These are phyloP conservation scores for Fusarium xylarioides DNA, from an alignment of 2,329 filamentous ascomycete genomes.

Conservation along the genomic window DNA sequence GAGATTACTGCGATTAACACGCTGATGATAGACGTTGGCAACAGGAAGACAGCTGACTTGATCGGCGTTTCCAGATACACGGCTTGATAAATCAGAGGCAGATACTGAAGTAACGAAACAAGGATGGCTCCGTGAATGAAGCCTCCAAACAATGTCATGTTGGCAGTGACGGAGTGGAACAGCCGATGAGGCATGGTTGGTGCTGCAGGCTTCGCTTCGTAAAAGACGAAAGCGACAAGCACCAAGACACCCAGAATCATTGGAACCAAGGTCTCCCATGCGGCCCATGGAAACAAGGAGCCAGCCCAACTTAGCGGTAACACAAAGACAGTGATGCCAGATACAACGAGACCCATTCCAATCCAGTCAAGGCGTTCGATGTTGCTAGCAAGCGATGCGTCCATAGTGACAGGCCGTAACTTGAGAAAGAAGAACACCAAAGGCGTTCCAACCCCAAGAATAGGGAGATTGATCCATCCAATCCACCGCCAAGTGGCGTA, in stretches of 20 bases:
- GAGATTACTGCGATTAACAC: constrained; percentile 8
- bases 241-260: constrained; percentile 1
- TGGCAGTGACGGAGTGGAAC: constrained; percentile 7
- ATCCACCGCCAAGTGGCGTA: constrained; percentile 20
- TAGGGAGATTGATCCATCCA: constrained; percentile 9
- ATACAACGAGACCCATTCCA: constrained; percentile 5
- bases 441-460: constrained; percentile 5
- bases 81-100: constrained; percentile 6
- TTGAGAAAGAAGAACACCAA: constrained; percentile 17
- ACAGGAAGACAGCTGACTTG: not conserved
- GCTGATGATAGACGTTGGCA: not conserved
- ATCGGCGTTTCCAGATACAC: constrained; percentile 12
- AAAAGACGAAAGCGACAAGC: not conserved
- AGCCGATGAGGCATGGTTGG: constrained; percentile 18
- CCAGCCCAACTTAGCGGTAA: constrained; percentile 17
- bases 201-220: not conserved
- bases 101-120: constrained; percentile 6
- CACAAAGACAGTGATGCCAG: constrained; percentile 6
- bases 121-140: constrained; percentile 11
- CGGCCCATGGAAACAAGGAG: constrained; percentile 4
- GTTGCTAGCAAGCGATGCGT: not conserved
- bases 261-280: constrained; percentile 9
- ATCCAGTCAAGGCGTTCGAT: constrained; percentile 16
- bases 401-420: not conserved
- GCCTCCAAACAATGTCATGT: constrained; percentile 16